Base-by-base conservation (phyloP, 2,329 filamentous ascomycete species). In the Fusarium mexicanum region DNA sequence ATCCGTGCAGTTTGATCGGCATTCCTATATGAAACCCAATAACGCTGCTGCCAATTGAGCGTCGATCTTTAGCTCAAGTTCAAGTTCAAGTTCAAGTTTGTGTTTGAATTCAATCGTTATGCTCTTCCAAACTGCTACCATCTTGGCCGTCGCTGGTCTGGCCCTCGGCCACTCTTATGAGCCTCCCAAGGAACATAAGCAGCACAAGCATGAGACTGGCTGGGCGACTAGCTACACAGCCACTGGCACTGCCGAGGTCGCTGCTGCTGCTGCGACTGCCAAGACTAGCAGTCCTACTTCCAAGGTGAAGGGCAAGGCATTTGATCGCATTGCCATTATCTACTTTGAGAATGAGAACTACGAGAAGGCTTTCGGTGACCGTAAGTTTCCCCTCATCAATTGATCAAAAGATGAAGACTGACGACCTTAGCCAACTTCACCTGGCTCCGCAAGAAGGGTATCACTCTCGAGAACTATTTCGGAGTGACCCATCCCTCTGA, bases 321-420 rank as follows among this genome's bases (percentile, higher is more conserved):
- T 95, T 79, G 88, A 94, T 79, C 90, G 93, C 22, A 90, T 94
- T 72, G 90, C 91, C 54, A 88, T 91, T 59, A 90, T 95, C 80
- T 95, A 92, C 92, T 86, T 94, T 51, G 93, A 95, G 84, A 95
- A 95, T 80, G 93, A 91, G 53, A 88, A 91, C 80, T 95, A 89
- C 72, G 86, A 89, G 50, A 88, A 91, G 77, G 91, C 92, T 5
- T 85, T 86, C 47, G 88, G 86, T 8, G 91, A 95, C 79, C 86
- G 87, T 89, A 75, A 78, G 87, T 84, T 26, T 4, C 0, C 2
- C 2, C 6, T 9, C 9, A 8, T 18, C 12, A 22, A n/a, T 10
- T 20, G 0, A 24, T 43, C 7, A 5, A 3, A 35, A 17, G 5
- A 12, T 1, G 1, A 16, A 6, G 7, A 14, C 48, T 63, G 26